phyloP scores from a whole-genome alignment of 345 rosid genomes.

The Eucalyptus cloeziana region DNA sequence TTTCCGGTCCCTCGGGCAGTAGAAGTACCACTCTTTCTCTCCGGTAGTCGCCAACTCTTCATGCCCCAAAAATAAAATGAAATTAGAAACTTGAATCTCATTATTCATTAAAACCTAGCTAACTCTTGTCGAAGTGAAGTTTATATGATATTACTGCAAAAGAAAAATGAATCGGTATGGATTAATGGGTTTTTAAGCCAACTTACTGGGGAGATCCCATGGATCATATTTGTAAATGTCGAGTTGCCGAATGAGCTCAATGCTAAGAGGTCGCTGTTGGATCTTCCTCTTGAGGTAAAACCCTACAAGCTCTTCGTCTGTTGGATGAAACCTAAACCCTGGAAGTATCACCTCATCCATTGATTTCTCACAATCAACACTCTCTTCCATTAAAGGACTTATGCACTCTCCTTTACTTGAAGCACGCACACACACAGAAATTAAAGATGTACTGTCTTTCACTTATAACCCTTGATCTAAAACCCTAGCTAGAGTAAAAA shows the following conservation, averaged over 20 bases:
- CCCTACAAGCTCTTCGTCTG: conserved; percentile 93
- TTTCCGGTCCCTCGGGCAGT: conserved; percentile 89
- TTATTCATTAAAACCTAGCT: not conserved
- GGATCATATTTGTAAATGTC: conserved; percentile 94
- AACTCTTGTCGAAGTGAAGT: not conserved
- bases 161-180: not conserved
- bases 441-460: not conserved
- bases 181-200: not conserved
- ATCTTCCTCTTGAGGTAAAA: conserved; percentile 79
- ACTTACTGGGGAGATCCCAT: conserved; percentile 95
- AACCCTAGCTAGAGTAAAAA: not conserved
- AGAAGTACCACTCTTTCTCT: conserved; percentile 91
- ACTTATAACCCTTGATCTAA: not conserved
- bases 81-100: not conserved
- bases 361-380: conserved; percentile 14
- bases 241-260: conserved; percentile 81
- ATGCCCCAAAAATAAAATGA: not conserved
- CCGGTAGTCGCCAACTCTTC: conserved; percentile 69
- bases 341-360: conserved; percentile 73
- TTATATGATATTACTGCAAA: not conserved
- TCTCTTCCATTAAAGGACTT: not conserved
- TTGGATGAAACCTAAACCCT: conserved; percentile 92
- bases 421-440: not conserved
- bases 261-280: conserved; percentile 58
- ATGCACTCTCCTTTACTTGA: not conserved